Evolutionary conservation across 2,329 filamentous ascomycete species (phyloP), one percentile per base, ranked within the genome.

Genomic region (Gyromitra esculenta): DNA sequence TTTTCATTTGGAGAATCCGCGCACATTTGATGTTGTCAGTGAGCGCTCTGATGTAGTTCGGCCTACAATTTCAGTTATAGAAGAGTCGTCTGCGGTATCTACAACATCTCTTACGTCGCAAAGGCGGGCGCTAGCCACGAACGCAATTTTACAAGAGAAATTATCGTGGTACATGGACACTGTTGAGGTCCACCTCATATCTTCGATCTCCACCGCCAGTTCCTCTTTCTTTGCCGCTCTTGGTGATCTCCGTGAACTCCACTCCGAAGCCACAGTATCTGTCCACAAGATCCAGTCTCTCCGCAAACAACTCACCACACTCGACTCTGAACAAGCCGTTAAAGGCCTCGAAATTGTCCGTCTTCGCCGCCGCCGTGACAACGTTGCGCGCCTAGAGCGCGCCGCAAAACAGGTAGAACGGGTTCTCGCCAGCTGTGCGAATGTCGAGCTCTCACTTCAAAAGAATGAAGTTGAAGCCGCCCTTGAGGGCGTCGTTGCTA

Each of bases 131-230:
- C 86, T 99, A 37, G 95, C 95, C 6, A 97, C 94, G 0, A 99
- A 99, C 84, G 96, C 96, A 0, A 99, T 99, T 75, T 84, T 99
- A 45, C 96, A 99, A 83, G 96, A 99, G 84, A 99, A 99, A 84
- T 86, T 99, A 11, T 98, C 96, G 0, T 99, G 96, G 96, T 99
- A 99, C 83, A 97, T 99, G 94, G 96, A 99, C 83, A 99, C 96
- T 0, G 94, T 99, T 25, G 96, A 99, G 83, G 93, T 99, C 70
- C 96, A 99, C 82, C 86, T 99, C 6, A 97, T 99, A 80, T 93
- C 93, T 41, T 97, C 94, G 0, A 99, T 99, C 78, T 98, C 95
- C 1, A 94, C 92, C 0, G 96, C 96, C 0, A 98, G 96, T 0
- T 94, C 93, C 0, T 97, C 95, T 0, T 99, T 99, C 83, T 99